Evolutionary conservation across 345 rosid genomes (phyloP), one percentile per base, ranked within the genome.

Genomic region (Heritiera littoralis): DNA sequence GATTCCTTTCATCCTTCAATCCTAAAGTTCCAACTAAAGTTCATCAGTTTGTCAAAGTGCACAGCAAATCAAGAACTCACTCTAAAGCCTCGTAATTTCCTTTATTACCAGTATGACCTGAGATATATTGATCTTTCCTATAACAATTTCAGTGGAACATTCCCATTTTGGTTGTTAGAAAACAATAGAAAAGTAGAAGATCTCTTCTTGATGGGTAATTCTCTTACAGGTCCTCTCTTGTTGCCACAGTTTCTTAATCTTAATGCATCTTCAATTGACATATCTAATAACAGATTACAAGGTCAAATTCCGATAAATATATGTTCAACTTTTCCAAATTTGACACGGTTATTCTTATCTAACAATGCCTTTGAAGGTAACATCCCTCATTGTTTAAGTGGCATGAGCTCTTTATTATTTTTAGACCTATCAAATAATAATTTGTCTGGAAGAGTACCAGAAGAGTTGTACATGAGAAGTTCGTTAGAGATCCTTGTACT

Each of bases 151-250:
- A 48, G 6, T 0, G 81, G 75, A 49, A 43, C 28, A 6, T 77
- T 81, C 32, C 86, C 81, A 11, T 0, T 3, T 63, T 86, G 88
- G 88, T 65, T 83, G 43, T 56, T 86, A 6, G 23, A 18, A 18
- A 86, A 83, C 76, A 86, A 83, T 32, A 54, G 77, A 17, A 28
- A 40, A 2, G 68, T 86, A 23, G 32, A 35, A 13, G 0, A 0
- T 0, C 56, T 83, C 0, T 0, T 5, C 2, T 23, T 83, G 3
- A 11, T 0, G 3, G 41, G 72, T 4, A 79, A 51, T 48, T 72
- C 63, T 35, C 46, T 23, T 23, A 23, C 28, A 23, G 28, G 28
- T 23, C 28, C 28, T 23, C 28, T 23, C 28, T 23, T 23, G 28
- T 23, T 23, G 28, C 28, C 28, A 23, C 28, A 23, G 28, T 0